Conservation (phyloP, 768 basidiomycete species). For the Cyathus striatus region DNA sequence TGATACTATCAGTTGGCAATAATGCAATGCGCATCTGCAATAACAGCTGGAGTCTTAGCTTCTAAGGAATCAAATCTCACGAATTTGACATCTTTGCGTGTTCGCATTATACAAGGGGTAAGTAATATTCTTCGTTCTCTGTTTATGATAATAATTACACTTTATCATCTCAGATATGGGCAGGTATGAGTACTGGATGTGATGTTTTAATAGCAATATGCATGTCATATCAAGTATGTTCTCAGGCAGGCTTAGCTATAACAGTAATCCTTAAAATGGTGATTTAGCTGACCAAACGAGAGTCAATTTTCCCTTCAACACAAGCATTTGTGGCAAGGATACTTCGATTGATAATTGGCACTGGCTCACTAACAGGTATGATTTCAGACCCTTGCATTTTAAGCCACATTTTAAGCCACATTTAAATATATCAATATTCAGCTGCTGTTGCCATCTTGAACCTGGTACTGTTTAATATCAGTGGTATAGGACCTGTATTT, state of each 20-base stretch:
- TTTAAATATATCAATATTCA: background rate
- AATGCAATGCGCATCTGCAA: background rate
- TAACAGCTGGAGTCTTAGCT: background rate
- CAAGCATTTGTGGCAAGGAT: background rate
- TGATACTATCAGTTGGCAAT: background rate
- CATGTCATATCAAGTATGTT: conserved; percentile 1
- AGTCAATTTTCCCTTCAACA: background rate
- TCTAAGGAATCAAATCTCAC: background rate
- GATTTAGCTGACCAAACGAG: background rate
- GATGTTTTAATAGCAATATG: background rate
- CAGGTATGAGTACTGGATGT: background rate
- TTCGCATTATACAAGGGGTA: background rate
- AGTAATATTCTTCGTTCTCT: background rate
- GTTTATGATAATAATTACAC: background rate
- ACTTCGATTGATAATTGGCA: background rate
- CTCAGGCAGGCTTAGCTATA: background rate
- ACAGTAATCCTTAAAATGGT: background rate
- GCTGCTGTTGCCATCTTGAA: background rate
- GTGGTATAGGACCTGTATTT: background rate
- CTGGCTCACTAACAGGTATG: background rate
- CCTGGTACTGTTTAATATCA: background rate
- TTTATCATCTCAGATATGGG: background rate
- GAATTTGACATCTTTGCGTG: background rate
- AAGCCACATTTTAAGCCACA: too few species aligned
- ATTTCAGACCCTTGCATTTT: too few species aligned